Evolutionary conservation across 2,329 filamentous ascomycete genomes (phyloP).

Genomic region (Penicillium freii): DNA sequence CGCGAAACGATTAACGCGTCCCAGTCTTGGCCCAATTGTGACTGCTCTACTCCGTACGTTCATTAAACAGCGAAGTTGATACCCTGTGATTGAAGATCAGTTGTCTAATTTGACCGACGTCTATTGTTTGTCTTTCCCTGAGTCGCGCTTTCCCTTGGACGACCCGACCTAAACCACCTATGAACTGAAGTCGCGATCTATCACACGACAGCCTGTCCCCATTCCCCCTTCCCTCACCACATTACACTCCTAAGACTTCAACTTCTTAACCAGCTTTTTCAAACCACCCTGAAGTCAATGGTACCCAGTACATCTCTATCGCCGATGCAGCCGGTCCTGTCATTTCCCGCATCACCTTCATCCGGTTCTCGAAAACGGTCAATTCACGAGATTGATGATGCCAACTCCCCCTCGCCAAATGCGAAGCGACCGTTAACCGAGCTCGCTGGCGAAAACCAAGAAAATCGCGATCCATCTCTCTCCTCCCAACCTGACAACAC

Average conservation of each 20-base stretch:
- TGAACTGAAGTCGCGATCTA: conserved; percentile 6
- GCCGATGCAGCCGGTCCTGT: conserved; percentile 15
- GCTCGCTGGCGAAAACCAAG: conserved; percentile 21
- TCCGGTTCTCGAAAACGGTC: conserved; percentile 28
- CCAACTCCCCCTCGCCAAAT: conserved; percentile 7
- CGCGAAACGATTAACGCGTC: conserved; percentile 26
- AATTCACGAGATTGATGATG: conserved; percentile 30
- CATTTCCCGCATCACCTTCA: conserved; percentile 19
- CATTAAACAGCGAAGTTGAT: neutral
- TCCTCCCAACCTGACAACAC: neutral
- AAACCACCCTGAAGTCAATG: conserved; percentile 15
- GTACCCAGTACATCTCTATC: conserved; percentile 24
- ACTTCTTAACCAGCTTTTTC: neutral
- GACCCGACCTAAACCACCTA: neutral
- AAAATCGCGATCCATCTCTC: conserved; percentile 21
- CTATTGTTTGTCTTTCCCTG: neutral
- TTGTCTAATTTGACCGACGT: neutral
- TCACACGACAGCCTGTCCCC: conserved; percentile 6
- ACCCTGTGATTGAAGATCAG: neutral
- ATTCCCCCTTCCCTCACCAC: neutral
- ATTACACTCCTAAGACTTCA: neutral
- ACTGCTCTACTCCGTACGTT: neutral
- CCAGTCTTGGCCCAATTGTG: conserved; percentile 13
- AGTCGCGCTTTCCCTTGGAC: neutral
- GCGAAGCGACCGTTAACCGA: conserved; percentile 13